phyloP scores from a whole-genome alignment of 352 stramenopile genomes.

The Blastocystis sp. region DNA sequence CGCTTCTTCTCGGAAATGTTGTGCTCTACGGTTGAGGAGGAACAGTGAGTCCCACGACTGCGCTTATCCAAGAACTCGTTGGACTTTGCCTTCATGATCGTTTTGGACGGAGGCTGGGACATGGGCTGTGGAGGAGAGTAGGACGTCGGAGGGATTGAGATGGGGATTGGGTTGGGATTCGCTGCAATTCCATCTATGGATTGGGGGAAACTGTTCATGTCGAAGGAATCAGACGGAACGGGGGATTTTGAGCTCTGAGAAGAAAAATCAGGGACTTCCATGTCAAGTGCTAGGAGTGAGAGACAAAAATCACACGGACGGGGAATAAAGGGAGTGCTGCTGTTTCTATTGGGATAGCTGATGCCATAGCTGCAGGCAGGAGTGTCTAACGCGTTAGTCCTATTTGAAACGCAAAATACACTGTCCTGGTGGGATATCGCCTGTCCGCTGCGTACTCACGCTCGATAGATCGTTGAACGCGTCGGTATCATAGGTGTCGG shows the following conservation, averaged over 20 bases:
- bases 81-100: not conserved
- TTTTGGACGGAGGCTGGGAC: too few relatives aligned
- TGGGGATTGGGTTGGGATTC: not conserved
- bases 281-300: not conserved
- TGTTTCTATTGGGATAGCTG: conserved; percentile 23
- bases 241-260: not conserved
- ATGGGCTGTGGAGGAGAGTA: not conserved
- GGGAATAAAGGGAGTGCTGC: not conserved
- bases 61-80: conserved; percentile 17
- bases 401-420: not conserved
- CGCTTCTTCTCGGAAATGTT: conserved; percentile 70
- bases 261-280: not conserved
- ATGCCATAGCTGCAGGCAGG: conserved; percentile 48
- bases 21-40: conserved; percentile 47
- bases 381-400: conserved; percentile 31
- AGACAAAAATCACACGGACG: not conserved
- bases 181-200: not conserved
- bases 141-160: not conserved
- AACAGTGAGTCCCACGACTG: not conserved
- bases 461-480: conserved; percentile 38
- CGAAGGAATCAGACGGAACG: not conserved
- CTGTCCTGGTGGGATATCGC: conserved; percentile 1
- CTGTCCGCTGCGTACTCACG: conserved; percentile 41
- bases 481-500: conserved; percentile 26
- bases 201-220: not conserved